phyloP scores from a whole-genome alignment of 2,329 filamentous ascomycete genomes.

The Chrysoporthe cubensis region DNA sequence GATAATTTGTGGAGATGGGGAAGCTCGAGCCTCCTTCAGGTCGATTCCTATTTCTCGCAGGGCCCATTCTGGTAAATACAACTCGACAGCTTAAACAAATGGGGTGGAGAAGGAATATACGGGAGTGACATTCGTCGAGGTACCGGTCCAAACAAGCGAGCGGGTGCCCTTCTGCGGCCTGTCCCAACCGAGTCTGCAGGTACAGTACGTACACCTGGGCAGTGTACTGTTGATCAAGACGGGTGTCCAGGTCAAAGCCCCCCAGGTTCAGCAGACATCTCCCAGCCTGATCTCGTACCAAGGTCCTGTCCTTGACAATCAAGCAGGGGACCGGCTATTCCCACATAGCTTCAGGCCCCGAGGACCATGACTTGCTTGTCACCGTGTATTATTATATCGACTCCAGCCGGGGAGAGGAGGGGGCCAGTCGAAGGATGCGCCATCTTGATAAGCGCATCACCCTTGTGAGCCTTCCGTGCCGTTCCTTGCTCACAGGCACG shows the following conservation, averaged over 20 bases:
- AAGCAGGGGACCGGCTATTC: background rate
- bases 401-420: background rate
- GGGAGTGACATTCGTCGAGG: conserved; percentile 25
- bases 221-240: conserved; percentile 19
- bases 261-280: conserved; percentile 14
- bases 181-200: conserved; percentile 23
- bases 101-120: conserved; percentile 11
- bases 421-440: background rate
- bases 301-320: conserved; percentile 25
- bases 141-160: conserved; percentile 26
- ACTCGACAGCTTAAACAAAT: conserved; percentile 19
- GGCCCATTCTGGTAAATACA: conserved; percentile 27
- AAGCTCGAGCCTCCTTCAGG: conserved; percentile 37
- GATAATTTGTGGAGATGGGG: conserved; percentile 39
- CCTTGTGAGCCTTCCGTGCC: background rate
- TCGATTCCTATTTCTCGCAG: conserved; percentile 32
- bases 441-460: conserved; percentile 5
- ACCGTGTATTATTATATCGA: background rate
- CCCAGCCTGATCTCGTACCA: conserved; percentile 3
- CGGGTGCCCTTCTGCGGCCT: conserved; percentile 17
- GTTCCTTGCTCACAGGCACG: background rate
- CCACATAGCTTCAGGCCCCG: background rate
- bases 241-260: conserved; percentile 21
- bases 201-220: conserved; percentile 21
- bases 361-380: background rate